phyloP scores from a whole-genome alignment of 2,329 filamentous ascomycete species.

The Alternaria sp. region DNA sequence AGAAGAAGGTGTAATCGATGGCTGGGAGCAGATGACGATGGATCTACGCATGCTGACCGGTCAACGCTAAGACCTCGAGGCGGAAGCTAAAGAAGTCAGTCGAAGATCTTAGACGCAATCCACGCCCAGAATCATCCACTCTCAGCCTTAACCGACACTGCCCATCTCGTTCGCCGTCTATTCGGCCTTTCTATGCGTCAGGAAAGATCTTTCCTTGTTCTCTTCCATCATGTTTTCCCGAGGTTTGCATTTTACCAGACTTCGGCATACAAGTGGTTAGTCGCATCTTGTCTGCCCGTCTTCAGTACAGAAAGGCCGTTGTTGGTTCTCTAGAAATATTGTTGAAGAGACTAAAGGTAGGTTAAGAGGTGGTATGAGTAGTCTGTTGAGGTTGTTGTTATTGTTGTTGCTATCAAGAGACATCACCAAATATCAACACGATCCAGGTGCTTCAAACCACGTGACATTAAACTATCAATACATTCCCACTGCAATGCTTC shows the following conservation, averaged over 20 bases:
- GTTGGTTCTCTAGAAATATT: no score
- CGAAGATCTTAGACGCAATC: constrained; percentile 37
- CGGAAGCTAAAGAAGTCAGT: constrained; percentile 30
- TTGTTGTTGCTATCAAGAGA: no score
- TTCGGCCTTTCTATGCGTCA: constrained; percentile 1
- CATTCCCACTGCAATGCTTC: background rate
- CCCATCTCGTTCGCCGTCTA: background rate
- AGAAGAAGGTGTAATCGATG: constrained; percentile 23
- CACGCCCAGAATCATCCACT: constrained; percentile 17
- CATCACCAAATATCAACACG: no score
- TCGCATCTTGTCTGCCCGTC: background rate
- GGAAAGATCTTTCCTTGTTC: background rate
- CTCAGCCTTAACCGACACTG: constrained; percentile 25
- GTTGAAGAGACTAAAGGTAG: background rate
- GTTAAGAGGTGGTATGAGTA: background rate
- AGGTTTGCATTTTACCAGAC: background rate
- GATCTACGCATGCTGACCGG: constrained; percentile 16
- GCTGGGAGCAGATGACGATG: constrained; percentile 34
- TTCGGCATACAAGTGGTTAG: background rate
- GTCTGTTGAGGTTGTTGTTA: no score
- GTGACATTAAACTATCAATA: background rate
- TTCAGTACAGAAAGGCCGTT: no score
- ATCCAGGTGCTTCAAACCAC: background rate
- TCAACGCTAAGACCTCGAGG: constrained; percentile 19
- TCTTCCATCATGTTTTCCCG: background rate